Conservation (phyloP, 352 stramenopile species). For the Globisporangium irregulare region DNA sequence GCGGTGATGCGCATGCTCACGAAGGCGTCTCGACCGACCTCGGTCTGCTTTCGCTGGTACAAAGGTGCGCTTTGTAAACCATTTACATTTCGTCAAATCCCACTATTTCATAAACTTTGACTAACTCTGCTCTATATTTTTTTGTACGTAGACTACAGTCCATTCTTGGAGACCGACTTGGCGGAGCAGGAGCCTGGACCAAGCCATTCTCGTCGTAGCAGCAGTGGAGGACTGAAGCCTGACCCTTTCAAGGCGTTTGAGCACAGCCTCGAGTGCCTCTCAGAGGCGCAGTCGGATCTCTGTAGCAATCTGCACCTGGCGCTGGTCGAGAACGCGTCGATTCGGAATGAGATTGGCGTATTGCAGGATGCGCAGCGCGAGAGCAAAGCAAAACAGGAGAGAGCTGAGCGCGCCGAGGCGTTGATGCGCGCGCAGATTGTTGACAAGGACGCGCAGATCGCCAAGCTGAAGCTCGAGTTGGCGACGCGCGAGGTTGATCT, state of each 20-base stretch:
- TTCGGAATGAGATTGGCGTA: slow-evolving; percentile 61
- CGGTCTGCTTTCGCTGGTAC: slow-evolving; percentile 78
- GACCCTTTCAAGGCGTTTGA: slow-evolving; percentile 36
- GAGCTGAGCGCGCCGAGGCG: slow-evolving; percentile 27
- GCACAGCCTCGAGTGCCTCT: slow-evolving; percentile 51
- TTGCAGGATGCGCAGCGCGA: slow-evolving; percentile 56
- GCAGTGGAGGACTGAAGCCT: background rate
- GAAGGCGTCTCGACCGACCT: slow-evolving; percentile 58
- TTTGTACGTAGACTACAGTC: slow-evolving; percentile 51
- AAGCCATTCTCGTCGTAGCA: slow-evolving; percentile 14
- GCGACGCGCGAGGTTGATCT: slow-evolving; percentile 34
- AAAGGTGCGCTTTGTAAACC: slow-evolving; percentile 28
- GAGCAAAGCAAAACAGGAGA: slow-evolving; percentile 28
- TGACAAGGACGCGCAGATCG: slow-evolving; percentile 37
- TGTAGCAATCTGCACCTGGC: slow-evolving; percentile 63
- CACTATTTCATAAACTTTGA: background rate
- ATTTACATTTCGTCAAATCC: background rate
- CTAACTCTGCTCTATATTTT: background rate
- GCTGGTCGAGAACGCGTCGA: slow-evolving; percentile 70
- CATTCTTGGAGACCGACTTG: slow-evolving; percentile 64
- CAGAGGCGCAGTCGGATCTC: slow-evolving; percentile 57
- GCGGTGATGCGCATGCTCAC: slow-evolving; percentile 51
- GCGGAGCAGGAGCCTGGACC: slow-evolving; percentile 23
- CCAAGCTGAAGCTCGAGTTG: slow-evolving; percentile 42
- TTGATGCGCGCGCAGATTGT: slow-evolving; percentile 31